These are phyloP conservation scores for Puccinia polysora DNA, from an alignment of 1,284 basidiomycete genomes.

Conservation along the genomic window DNA sequence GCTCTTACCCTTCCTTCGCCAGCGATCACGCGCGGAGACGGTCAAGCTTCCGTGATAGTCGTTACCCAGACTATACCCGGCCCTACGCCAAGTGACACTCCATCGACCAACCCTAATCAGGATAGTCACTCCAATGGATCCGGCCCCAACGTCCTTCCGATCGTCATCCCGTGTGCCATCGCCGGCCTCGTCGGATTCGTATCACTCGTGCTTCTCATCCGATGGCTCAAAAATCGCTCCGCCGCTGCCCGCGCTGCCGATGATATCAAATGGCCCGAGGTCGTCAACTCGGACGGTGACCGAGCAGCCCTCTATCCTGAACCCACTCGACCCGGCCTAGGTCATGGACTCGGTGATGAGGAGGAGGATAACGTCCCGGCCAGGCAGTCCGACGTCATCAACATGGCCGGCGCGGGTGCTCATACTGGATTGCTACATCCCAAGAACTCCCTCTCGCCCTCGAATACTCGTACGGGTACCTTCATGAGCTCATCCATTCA, in stretches of 20 bases:
- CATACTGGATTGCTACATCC: neutral
- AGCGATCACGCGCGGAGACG: constrained; percentile 32
- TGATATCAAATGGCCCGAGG: constrained; percentile 48
- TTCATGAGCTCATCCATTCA: neutral
- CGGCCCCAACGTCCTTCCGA: constrained; percentile 11
- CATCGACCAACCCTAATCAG: neutral
- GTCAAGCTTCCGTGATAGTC: constrained; percentile 25
- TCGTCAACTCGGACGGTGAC: constrained; percentile 45
- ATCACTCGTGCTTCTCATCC: neutral
- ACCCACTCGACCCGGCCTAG: constrained; percentile 47
- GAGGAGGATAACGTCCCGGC: constrained; percentile 47
- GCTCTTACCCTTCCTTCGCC: neutral
- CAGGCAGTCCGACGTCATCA: neutral
- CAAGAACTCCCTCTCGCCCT: neutral
- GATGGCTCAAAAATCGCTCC: constrained; percentile 10
- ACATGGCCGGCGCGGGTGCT: constrained; percentile 32
- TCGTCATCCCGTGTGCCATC: constrained; percentile 32
- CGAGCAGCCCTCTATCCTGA: constrained; percentile 49
- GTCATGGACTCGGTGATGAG: constrained; percentile 48
- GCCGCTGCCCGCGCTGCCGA: constrained; percentile 40
- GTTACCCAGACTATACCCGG: constrained; percentile 31
- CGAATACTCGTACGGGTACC: neutral
- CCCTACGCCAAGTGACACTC: neutral
- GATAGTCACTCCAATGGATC: neutral
- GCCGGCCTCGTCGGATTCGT: constrained; percentile 22